Evolutionary conservation across 208 protist genomes (phyloP).

Genomic region (Trypanosoma scelopori): DNA sequence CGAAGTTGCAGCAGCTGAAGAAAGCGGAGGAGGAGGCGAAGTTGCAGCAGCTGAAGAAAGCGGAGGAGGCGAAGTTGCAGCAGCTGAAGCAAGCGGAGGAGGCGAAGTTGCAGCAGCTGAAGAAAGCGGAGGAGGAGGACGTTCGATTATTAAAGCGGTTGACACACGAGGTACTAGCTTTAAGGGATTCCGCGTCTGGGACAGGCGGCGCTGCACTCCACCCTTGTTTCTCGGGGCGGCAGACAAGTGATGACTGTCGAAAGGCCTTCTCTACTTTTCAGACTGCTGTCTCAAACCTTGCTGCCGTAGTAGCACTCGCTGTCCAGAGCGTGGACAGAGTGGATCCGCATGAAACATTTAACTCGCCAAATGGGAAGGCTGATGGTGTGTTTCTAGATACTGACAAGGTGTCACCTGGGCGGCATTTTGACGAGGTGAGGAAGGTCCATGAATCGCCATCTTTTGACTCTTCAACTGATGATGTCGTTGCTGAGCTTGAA

Average conservation of each 20-base stretch:
- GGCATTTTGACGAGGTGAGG: background rate
- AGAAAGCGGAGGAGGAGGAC: background rate
- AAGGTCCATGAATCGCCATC: background rate
- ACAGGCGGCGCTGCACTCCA: background rate
- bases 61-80: background rate
- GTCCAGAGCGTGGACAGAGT: background rate
- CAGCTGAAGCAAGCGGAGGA: background rate
- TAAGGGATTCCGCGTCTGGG: background rate
- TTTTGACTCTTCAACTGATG: background rate
- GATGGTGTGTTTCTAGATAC: background rate
- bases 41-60: slow-evolving; percentile 10
- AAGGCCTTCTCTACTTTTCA: background rate
- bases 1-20: slow-evolving; percentile 3
- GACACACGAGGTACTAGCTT: background rate
- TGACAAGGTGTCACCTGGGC: background rate
- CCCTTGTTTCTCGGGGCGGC: background rate
- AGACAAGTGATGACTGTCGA: background rate
- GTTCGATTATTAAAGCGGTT: background rate
- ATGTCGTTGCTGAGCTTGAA: slow-evolving; percentile 1
- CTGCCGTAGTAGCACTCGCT: background rate
- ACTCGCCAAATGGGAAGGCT: background rate
- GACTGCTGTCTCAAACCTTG: background rate
- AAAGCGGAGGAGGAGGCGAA: slow-evolving; percentile 14
- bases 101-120: background rate
- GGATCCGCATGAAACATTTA: background rate